Percentiles rank a stretch among this genome's conserved stretches.
Evolutionary conservation across 768 basidiomycete species (phyloP).

Genomic region (Tylopilus sp.): DNA sequence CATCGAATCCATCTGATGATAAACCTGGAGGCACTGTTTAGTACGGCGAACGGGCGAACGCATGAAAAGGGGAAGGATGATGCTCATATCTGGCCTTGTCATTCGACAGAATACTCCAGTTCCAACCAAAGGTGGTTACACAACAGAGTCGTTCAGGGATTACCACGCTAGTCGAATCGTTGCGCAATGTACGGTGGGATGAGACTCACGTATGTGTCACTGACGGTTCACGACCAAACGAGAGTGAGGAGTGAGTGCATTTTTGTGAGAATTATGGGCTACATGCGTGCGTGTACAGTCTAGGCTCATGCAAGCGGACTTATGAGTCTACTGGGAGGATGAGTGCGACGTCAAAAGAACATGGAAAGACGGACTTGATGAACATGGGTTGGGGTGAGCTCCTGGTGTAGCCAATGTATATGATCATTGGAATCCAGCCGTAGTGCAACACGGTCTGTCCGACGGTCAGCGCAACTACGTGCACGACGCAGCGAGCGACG

Average conservation of each 20-base stretch:
- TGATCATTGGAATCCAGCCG: conserved; percentile 95
- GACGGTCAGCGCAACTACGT: conserved; percentile 2
- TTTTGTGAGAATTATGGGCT: conserved; percentile 25
- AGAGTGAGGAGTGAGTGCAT: conserved; percentile 6
- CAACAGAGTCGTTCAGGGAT: conserved; percentile 31
- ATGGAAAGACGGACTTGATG: conserved; percentile 75
- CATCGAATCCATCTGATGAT: neutral
- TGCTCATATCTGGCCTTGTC: conserved; percentile 89
- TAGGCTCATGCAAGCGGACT: conserved; percentile 80
- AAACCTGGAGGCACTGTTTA: conserved; percentile 8
- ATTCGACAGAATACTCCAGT: conserved; percentile 49
- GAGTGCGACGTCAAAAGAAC: neutral
- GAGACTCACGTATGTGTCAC: conserved; percentile 24
- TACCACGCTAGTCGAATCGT: conserved; percentile 64
- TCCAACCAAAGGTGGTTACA: conserved; percentile 59
- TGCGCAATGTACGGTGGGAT: neutral
- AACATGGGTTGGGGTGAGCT: conserved; percentile 93
- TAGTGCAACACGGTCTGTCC: conserved; percentile 85
- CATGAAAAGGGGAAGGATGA: neutral
- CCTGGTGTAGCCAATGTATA: conserved; percentile 90
- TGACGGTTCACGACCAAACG: neutral
- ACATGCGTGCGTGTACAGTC: conserved; percentile 22
- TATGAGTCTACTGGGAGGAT: conserved; percentile 61
- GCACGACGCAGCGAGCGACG: conserved; percentile 24
- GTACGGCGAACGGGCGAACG: neutral